A percentile compares a stretch with the other conserved stretches of the same genome.
These are phyloP conservation scores for Clavaria fumosa DNA, from an alignment of 768 basidiomycete species.

Conservation along the genomic window DNA sequence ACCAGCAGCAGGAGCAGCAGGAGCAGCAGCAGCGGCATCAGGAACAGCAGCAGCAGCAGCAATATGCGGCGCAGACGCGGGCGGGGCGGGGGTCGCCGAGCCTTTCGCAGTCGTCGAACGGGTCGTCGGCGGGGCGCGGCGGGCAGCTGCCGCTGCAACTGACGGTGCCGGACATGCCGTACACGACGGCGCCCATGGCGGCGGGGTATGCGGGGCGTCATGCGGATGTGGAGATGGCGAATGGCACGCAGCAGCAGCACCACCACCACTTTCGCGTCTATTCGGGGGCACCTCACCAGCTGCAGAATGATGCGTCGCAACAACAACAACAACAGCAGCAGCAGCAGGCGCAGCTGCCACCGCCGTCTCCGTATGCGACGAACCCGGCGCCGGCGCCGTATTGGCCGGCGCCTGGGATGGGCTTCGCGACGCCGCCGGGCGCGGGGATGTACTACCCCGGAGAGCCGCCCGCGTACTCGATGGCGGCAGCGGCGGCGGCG, in stretches of 20 bases:
- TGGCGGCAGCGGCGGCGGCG: slow-evolving; percentile 11
- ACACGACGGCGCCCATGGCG: not conserved
- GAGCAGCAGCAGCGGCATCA: slow-evolving; percentile 8
- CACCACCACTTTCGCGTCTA: not conserved
- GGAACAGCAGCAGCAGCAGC: slow-evolving; percentile 8
- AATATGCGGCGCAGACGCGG: no score
- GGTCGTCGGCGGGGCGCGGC: no score
- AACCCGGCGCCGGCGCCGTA: slow-evolving; percentile 5
- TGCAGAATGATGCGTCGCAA: not conserved
- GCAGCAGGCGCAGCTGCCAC: not conserved
- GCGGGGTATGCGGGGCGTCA: not conserved
- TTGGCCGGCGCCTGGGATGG: slow-evolving; percentile 8
- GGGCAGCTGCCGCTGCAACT: no score
- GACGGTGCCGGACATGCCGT: no score
- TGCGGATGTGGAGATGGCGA: not conserved
- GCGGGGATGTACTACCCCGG: no score
- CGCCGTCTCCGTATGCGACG: not conserved
- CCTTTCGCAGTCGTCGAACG: no score
- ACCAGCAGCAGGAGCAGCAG: slow-evolving; percentile 10
- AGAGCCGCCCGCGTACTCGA: no score
- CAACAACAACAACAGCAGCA: slow-evolving; percentile 6
- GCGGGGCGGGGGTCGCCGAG: no score
- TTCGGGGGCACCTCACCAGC: slow-evolving; percentile 8
- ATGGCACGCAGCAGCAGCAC: not conserved
- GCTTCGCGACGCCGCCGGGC: slow-evolving; percentile 11